Base-by-base conservation (phyloP, 371 early-diverging fungal species). In the Astathelohania contejeani region DNA sequence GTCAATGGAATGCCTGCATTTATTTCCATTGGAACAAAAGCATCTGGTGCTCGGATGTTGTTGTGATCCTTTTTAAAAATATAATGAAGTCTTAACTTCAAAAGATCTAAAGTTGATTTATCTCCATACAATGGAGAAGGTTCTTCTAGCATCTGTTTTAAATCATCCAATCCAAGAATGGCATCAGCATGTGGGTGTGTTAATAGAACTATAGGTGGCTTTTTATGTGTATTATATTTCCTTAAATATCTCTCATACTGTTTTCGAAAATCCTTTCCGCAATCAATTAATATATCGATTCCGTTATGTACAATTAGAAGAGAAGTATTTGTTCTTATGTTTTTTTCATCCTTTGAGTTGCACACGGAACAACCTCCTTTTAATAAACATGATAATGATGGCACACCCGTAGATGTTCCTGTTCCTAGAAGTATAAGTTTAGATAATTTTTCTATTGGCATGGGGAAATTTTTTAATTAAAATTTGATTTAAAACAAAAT, bases 241-340 rank as follows among this genome's bases (percentile, higher is more conserved):
- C 37, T 9, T n/a, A 35, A 35, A 35, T 35, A 35, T 35, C 37
- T 35, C n/a, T 35, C 37, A 35, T 35, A 35, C n/a, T 35, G 37
- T 7, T 35, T 7, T 35, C n/a, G 7, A 35, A 35, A 35, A 35
- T 35, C 37, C 37, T 35, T 35, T 9, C 37, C 37, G n/a, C 37
- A 35, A n/a, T 35, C 37, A 9, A 35, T 35, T 35, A 35, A 9
- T 35, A 35, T 35, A 9, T 7, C 9, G 7, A 9, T 35, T 35
- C 9, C n/a, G n/a, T 35, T 35, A 9, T 7, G 7, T 35, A 9
- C 37, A 35, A 35, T 7, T n/a, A 35, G n/a, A 9, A 35, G n/a
- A 35, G 9, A 9, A 35, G n/a, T n/a, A n/a, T n/a, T 9, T 9
- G 37, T 35, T 35, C 37, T 35, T 35, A 9, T 35, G n/a, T 35